Evolutionary conservation across 192 early-diverging fungal genomes (phyloP).

Genomic region (Linderina pennispora): DNA sequence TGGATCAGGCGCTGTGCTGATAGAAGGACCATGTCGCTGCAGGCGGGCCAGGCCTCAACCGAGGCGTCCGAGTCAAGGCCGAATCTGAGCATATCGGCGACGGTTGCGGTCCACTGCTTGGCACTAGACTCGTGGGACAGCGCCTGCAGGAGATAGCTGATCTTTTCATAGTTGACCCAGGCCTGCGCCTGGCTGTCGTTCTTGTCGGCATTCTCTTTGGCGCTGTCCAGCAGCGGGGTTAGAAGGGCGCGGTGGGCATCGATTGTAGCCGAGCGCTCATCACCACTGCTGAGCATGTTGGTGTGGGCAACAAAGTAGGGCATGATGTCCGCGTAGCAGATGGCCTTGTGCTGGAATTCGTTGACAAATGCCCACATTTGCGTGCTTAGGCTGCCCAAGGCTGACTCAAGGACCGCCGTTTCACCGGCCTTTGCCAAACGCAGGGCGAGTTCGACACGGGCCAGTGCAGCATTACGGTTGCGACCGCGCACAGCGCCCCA

Average conservation of each 20-base stretch:
- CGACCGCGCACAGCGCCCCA: conserved; percentile 26
- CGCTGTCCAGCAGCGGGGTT: conserved; percentile 1
- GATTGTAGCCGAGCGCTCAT: background rate
- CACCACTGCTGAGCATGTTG: background rate
- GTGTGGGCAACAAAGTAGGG: conserved; percentile 20
- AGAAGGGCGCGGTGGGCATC: conserved; percentile 11
- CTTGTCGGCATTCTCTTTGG: conserved; percentile 3
- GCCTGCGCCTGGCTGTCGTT: conserved; percentile 21
- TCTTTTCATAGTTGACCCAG: conserved; percentile 34
- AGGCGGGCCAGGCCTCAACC: conserved; percentile 11
- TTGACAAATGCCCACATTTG: conserved; percentile 33
- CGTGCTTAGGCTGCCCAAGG: conserved; percentile 4
- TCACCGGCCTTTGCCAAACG: conserved; percentile 6
- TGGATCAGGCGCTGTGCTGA: conserved; percentile 34
- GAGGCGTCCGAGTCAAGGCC: conserved; percentile 24
- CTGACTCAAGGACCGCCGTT: background rate
- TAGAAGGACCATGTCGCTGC: conserved; percentile 36
- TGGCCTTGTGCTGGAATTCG: conserved; percentile 35
- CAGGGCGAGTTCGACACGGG: conserved; percentile 17
- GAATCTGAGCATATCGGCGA: conserved; percentile 15
- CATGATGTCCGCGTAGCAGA: conserved; percentile 42
- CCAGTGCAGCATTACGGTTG: conserved; percentile 28
- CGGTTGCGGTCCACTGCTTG: conserved; percentile 8
- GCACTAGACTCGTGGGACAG: conserved; percentile 16
- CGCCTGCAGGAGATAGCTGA: conserved; percentile 38